phyloP scores from a whole-genome alignment of 495 filamentous ascomycete genomes.

The Aspergillus homomorphus region DNA sequence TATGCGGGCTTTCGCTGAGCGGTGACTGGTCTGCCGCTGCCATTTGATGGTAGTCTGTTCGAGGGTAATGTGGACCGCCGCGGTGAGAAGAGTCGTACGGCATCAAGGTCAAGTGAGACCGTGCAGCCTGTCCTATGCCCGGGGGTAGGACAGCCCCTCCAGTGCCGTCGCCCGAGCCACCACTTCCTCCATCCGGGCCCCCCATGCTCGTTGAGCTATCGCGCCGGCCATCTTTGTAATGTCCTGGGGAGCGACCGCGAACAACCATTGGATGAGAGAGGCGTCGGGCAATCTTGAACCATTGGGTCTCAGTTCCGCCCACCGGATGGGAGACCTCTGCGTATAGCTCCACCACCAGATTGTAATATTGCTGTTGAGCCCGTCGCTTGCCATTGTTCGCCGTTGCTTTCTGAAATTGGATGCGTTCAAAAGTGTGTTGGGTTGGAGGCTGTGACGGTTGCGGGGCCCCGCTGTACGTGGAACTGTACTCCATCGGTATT shows the following conservation, averaged over 20 bases:
- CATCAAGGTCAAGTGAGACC: constrained; percentile 35
- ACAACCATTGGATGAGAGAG: constrained; percentile 89
- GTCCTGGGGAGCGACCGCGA: constrained; percentile 85
- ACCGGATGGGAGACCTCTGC: constrained; percentile 60
- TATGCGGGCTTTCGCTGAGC: constrained; percentile 39
- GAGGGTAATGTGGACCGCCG: constrained; percentile 32
- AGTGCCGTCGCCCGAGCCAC: constrained; percentile 32
- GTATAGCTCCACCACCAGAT: constrained; percentile 84
- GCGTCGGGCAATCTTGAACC: constrained; percentile 73
- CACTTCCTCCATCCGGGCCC: constrained; percentile 60
- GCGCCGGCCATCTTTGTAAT: constrained; percentile 82
- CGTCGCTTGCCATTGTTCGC: constrained; percentile 94
- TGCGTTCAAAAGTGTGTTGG: constrained; percentile 76
- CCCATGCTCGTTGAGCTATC: constrained; percentile 69
- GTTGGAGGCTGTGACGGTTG: constrained; percentile 42
- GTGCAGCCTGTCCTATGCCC: constrained; percentile 33
- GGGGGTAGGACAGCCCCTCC: constrained; percentile 31
- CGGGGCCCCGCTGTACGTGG: constrained; percentile 30
- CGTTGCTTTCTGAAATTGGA: constrained; percentile 95
- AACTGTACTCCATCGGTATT: constrained; percentile 39
- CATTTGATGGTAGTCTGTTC: constrained; percentile 39
- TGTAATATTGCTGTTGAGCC: constrained; percentile 91
- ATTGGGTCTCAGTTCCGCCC: constrained; percentile 42
- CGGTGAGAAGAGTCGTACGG: constrained; percentile 39
- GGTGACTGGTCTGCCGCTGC: constrained; percentile 36